These are phyloP conservation scores for Fusarium udum DNA, from an alignment of 2,329 filamentous ascomycete species.

Conservation along the genomic window DNA sequence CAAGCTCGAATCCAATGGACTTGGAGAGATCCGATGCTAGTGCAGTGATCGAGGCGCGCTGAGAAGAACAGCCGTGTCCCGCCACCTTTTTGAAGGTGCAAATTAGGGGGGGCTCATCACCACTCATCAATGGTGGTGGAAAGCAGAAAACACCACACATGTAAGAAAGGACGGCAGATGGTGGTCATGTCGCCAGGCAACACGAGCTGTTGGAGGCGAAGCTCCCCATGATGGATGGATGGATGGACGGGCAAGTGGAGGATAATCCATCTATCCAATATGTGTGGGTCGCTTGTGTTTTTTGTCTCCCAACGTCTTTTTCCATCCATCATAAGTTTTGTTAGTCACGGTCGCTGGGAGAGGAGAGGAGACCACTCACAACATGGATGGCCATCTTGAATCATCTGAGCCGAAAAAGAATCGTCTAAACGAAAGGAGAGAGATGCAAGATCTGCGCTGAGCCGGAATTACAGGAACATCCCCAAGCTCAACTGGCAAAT, in stretches of 20 bases:
- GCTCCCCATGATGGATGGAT: conserved; percentile 32
- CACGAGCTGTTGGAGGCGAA: conserved; percentile 40
- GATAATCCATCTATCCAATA: conserved; percentile 4
- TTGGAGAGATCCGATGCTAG: conserved; percentile 34
- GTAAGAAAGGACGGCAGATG: not conserved
- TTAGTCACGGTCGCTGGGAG: not conserved
- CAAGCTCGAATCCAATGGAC: conserved; percentile 36
- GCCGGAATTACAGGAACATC: conserved; percentile 39
- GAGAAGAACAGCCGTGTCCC: conserved; percentile 5
- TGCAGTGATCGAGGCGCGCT: conserved; percentile 30
- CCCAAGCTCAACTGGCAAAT: conserved; percentile 4
- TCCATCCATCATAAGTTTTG: conserved; percentile 13
- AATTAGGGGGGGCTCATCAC: not conserved
- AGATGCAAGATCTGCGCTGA: conserved; percentile 34
- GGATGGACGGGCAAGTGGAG: conserved; percentile 24
- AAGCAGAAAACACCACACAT: not conserved
- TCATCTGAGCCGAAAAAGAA: conserved; percentile 9
- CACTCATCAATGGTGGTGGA: not conserved
- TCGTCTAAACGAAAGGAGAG: not conserved
- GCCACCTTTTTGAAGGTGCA: conserved; percentile 12
- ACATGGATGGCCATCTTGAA: not conserved
- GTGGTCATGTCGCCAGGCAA: conserved; percentile 29
- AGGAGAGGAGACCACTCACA: not conserved
- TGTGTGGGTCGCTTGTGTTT: conserved; percentile 18
- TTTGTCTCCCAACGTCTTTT: conserved; percentile 23